phyloP scores from a whole-genome alignment of 805 yeast genomes.

The Sugiyamaella floridensis region DNA sequence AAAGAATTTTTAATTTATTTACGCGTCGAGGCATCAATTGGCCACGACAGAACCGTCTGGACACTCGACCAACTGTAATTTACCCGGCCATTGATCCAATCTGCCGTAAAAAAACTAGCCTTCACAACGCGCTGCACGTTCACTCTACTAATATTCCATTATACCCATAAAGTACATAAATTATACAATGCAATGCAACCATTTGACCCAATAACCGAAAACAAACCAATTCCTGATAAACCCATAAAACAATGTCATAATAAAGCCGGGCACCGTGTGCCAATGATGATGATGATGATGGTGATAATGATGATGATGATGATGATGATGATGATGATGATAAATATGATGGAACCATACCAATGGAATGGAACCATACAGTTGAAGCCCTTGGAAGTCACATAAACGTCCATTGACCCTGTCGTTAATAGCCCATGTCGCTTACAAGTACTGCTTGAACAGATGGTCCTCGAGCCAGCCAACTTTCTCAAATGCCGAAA shows the following conservation, averaged over 20 bases:
- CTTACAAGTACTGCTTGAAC: conserved; percentile 43
- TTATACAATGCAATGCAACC: background rate
- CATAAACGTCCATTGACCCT: background rate
- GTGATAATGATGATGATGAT: too few species aligned
- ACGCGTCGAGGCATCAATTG: too few species aligned
- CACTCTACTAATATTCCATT: background rate
- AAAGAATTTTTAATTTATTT: too few species aligned
- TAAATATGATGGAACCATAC: background rate
- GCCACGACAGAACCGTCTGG: too few species aligned
- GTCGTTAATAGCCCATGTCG: background rate
- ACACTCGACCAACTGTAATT: too few species aligned
- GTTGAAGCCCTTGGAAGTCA: background rate
- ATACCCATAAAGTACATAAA: background rate
- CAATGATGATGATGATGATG: conserved; percentile 2
- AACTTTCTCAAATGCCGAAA: conserved; percentile 81
- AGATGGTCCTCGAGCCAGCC: conserved; percentile 84
- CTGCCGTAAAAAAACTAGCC: too few species aligned
- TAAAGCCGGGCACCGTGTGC: background rate
- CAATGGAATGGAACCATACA: background rate
- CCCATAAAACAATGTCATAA: background rate
- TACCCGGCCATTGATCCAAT: too few species aligned
- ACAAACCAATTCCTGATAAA: background rate
- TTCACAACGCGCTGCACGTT: background rate
- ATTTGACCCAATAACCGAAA: background rate
- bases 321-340: too few species aligned